These are phyloP conservation scores for Pseudohyphozyma bogoriensis DNA, from an alignment of 768 basidiomycete genomes.

Conservation along the genomic window DNA sequence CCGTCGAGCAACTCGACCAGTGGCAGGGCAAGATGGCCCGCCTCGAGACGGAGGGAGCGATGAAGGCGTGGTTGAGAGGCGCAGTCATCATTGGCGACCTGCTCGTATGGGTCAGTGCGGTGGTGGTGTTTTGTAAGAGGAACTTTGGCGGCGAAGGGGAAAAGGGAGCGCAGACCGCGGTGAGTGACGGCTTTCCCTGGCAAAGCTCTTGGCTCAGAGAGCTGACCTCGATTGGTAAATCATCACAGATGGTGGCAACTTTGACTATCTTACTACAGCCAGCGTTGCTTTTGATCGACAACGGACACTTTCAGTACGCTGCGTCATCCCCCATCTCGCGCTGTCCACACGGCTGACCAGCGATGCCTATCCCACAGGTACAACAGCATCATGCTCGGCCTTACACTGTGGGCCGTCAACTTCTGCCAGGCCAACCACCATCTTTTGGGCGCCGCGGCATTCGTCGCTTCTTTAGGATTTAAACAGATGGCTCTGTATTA, in stretches of 20 bases:
- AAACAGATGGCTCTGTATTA: constrained; percentile 97
- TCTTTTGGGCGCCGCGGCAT: constrained; percentile 61
- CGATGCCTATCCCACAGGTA: constrained; percentile 41
- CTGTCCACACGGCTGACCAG: neutral
- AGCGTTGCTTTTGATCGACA: constrained; percentile 70
- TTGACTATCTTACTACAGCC: constrained; percentile 71
- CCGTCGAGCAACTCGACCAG: constrained; percentile 49
- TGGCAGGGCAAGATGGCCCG: constrained; percentile 58
- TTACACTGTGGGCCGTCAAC: constrained; percentile 47
- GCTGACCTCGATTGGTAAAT: neutral
- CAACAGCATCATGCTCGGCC: constrained; percentile 86
- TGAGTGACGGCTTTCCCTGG: constrained; percentile 38
- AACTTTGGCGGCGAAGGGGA: constrained; percentile 3
- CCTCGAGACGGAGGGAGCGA: constrained; percentile 22
- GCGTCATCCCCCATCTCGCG: neutral
- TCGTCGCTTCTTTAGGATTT: constrained; percentile 77
- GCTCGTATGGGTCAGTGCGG: constrained; percentile 63
- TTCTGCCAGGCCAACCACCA: constrained; percentile 62
- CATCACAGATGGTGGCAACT: constrained; percentile 43
- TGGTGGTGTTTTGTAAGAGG: constrained; percentile 52
- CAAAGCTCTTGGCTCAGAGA: too few relatives aligned
- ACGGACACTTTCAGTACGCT: constrained; percentile 72
- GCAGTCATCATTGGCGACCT: constrained; percentile 62
- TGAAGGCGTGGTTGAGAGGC: constrained; percentile 59
- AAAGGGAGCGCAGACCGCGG: constrained; percentile 51